Conservation (phyloP, 345 rosid species). For the Carallia brachiata region DNA sequence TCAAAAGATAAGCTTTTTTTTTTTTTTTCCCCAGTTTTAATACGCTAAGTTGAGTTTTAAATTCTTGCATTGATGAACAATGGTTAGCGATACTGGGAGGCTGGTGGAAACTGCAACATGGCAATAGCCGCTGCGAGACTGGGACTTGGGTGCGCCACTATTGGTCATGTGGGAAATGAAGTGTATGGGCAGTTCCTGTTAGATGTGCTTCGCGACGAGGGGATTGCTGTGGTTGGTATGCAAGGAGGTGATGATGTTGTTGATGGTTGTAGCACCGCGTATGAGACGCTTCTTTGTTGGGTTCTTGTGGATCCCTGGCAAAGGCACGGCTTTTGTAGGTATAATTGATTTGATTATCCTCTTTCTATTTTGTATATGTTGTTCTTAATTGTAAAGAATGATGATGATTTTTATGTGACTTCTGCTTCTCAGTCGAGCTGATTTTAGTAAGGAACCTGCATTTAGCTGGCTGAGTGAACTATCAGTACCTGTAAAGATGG, state of each 20-base stretch:
- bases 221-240: constrained; percentile 61
- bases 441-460: constrained; percentile 79
- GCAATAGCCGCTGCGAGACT: constrained; percentile 96
- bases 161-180: constrained; percentile 87
- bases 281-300: constrained; percentile 92
- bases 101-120: constrained; percentile 96
- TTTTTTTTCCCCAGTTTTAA: neutral
- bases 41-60: neutral
- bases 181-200: constrained; percentile 76
- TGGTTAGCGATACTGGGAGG: constrained; percentile 69
- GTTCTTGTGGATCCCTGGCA: constrained; percentile 89
- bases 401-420: neutral
- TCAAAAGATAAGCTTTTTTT: neutral
- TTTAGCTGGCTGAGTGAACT: constrained; percentile 71
- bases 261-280: constrained; percentile 37
- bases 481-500: constrained; percentile 70
- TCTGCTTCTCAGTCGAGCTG: constrained; percentile 65
- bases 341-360: constrained; percentile 8
- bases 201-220: constrained; percentile 79
- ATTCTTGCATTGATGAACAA: neutral
- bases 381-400: constrained; percentile 1
- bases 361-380: neutral
- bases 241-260: constrained; percentile 40
- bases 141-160: constrained; percentile 71
- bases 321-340: constrained; percentile 99